Base-by-base conservation (phyloP, 2,329 filamentous ascomycete species). In the Tolypocladium tundrense region DNA sequence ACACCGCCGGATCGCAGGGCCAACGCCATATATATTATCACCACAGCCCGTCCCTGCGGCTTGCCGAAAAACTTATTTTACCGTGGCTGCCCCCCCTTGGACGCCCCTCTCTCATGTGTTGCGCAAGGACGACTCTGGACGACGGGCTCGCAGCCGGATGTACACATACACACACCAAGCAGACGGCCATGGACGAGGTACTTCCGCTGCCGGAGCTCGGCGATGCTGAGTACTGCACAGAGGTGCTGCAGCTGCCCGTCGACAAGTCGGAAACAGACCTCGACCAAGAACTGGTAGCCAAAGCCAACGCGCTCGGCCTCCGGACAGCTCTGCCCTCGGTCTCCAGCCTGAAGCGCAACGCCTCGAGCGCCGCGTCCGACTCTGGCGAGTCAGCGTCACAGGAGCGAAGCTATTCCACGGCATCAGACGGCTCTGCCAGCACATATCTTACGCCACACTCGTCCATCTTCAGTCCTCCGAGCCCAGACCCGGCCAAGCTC, bases 331-430 rank as follows among this genome's bases (percentile, higher is more conserved):
- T 62, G 50, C 64, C 61, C 24, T 60, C 62, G 4, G 41, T 59
- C 21, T 63, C 66, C 40, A 68, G 75, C 10, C 51, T 56, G 40
- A 72, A 73, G 58, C 70, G 69, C 54, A 69, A 73, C 57, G 70
- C 67, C 3, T 73, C 72, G 39, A 73, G 70, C 57, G 70, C 73
- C 60, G 72, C 78, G 60, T 79, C 77, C 24, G 70, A 70, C 40
- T 77, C 76, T 9, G 68, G 72, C 31, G 70, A 73, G 42, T 70
- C 70, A 37, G 72, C 66, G 31, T 71, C 67, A 37, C 76, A 77
- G 64, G 73, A 70, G 31, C 77, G 77, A 42, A 75, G 74, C 16
- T 72, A 71, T 60, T 81, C 79, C 3, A 73, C 75, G 51, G 71
- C 69, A 10, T 78, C 78, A 16, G 68, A 69, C 6, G 72, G 65